Evolutionary conservation across 2,329 filamentous ascomycete genomes (phyloP).

Genomic region (Colletotrichum sansevieriae): DNA sequence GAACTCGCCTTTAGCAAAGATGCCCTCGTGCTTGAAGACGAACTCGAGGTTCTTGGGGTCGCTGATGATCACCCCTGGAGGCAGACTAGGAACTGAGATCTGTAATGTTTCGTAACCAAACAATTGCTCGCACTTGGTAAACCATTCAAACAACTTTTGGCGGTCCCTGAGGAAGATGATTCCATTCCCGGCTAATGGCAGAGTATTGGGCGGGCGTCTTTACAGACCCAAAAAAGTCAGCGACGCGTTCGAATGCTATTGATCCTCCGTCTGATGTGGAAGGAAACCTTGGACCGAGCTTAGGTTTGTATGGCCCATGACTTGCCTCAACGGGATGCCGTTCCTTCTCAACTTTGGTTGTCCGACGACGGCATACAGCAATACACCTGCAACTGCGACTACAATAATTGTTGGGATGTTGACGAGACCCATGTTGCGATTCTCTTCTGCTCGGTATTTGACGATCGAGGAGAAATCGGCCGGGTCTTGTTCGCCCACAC

Average conservation of each 20-base stretch:
- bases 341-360: constrained; percentile 40
- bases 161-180: constrained; percentile 71
- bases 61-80: constrained; percentile 73
- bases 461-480: too few species aligned
- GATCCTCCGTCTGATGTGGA: background rate
- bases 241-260: background rate
- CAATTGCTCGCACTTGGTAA: constrained; percentile 67
- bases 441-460: background rate
- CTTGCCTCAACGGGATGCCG: constrained; percentile 42
- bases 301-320: background rate
- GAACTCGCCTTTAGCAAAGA: constrained; percentile 73
- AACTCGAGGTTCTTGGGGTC: constrained; percentile 73
- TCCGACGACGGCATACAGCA: constrained; percentile 32
- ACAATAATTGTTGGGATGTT: constrained; percentile 3
- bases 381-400: constrained; percentile 21
- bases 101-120: constrained; percentile 73
- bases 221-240: constrained; percentile 4
- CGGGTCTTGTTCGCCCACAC: too few species aligned
- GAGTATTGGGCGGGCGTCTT: constrained; percentile 63
- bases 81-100: constrained; percentile 72
- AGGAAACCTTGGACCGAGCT: background rate
- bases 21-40: constrained; percentile 70
- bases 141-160: constrained; percentile 73
- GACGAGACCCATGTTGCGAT: constrained; percentile 14
- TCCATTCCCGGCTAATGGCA: constrained; percentile 72